A percentile compares a stretch with the other conserved stretches of the same genome.
phyloP scores from a whole-genome alignment of 768 basidiomycete genomes.

The Calocybe gangraenosa region DNA sequence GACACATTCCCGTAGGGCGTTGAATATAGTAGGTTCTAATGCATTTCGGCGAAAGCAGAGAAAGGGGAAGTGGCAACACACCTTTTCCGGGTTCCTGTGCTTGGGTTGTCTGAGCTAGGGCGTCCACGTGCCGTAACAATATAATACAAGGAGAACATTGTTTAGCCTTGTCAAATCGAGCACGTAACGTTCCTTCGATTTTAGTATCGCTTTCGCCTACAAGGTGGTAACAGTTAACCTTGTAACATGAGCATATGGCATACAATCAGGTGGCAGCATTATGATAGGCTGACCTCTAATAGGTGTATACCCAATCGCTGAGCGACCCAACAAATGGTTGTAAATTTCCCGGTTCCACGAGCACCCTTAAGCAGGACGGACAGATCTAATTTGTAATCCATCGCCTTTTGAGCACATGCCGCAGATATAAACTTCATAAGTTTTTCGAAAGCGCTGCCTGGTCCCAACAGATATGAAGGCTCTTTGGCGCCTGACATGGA shows the following conservation, averaged over 20 bases:
- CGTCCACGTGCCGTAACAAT: constrained; percentile 77
- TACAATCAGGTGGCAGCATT: neutral
- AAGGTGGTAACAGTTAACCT: constrained; percentile 87
- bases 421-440: constrained; percentile 59
- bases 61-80: constrained; percentile 17
- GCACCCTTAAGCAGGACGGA: constrained; percentile 77
- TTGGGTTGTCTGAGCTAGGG: constrained; percentile 68
- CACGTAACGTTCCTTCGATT: constrained; percentile 68
- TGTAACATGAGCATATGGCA: neutral
- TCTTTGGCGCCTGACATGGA: constrained; percentile 16
- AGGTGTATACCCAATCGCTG: constrained; percentile 70
- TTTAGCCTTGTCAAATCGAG: constrained; percentile 72
- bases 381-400: constrained; percentile 59
- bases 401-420: constrained; percentile 49
- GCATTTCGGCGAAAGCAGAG: constrained; percentile 1
- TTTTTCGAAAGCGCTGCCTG: constrained; percentile 36
- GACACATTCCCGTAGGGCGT: constrained; percentile 61
- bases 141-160: constrained; percentile 83
- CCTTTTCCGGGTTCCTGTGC: constrained; percentile 62
- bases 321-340: constrained; percentile 51
- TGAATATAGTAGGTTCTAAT: constrained; percentile 56
- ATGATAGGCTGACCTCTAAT: constrained; percentile 52
- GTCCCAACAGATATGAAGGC: constrained; percentile 24
- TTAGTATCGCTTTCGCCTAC: constrained; percentile 73
- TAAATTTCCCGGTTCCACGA: constrained; percentile 79